Evolutionary conservation across 805 yeast genomes (phyloP).

Genomic region (Saccharomycopsis guyanensis): DNA sequence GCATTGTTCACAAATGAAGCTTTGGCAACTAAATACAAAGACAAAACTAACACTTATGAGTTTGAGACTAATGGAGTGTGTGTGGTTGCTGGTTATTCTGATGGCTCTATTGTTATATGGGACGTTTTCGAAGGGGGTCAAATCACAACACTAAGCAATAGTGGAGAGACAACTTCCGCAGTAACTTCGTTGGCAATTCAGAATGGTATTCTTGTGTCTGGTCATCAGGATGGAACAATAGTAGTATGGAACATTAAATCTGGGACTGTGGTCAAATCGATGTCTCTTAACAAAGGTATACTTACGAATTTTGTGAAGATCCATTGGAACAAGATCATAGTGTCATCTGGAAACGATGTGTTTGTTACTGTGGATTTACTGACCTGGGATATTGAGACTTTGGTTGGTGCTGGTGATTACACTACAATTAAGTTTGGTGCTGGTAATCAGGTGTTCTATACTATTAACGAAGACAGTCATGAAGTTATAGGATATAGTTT

Average conservation of each 20-base stretch:
- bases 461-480: not conserved
- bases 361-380: slow-evolving; percentile 3
- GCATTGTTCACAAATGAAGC: slow-evolving; percentile 22
- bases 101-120: slow-evolving; percentile 35
- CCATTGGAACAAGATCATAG: not conserved
- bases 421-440: not conserved
- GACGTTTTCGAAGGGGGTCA: slow-evolving; percentile 26
- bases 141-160: not conserved
- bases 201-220: not conserved
- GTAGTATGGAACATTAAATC: not conserved
- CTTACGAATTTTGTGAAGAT: slow-evolving; percentile 21
- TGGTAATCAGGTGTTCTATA: not conserved
- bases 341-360: slow-evolving; percentile 14
- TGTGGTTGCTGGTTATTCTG: slow-evolving; percentile 36
- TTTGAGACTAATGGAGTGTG: slow-evolving; percentile 42
- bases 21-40: not conserved
- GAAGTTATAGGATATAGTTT: not conserved
- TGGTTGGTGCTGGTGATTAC: slow-evolving; percentile 12
- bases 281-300: slow-evolving; percentile 21
- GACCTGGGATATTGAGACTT: not conserved
- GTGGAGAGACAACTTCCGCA: not conserved
- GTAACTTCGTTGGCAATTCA: not conserved
- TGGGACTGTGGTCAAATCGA: slow-evolving; percentile 11
- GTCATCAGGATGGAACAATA: not conserved
- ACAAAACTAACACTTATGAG: slow-evolving; percentile 30